phyloP scores from a whole-genome alignment of 2,329 filamentous ascomycete species.

The Apiospora rasikravindrae region DNA sequence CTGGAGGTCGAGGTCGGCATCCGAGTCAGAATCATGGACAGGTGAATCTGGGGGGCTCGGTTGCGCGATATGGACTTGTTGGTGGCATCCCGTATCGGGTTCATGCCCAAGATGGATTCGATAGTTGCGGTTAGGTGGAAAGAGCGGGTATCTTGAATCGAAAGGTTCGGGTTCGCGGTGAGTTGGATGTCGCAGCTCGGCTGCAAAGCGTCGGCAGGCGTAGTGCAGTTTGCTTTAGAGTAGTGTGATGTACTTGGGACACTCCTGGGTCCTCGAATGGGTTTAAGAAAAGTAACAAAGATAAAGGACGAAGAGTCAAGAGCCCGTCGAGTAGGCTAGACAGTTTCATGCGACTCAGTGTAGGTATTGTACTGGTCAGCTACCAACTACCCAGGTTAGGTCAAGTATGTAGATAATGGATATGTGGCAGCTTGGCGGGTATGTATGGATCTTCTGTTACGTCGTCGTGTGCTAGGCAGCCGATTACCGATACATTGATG shows the following conservation, averaged over 20 bases:
- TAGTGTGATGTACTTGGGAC: constrained; percentile 2
- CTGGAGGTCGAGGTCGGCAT: constrained; percentile 77
- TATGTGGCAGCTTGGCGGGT: constrained; percentile 7
- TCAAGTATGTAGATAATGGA: neutral
- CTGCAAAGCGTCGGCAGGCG: neutral
- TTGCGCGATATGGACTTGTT: constrained; percentile 55
- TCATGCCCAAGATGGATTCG: constrained; percentile 33
- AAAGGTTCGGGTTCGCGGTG: neutral
- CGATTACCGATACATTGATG: constrained; percentile 5
- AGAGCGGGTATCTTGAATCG: neutral
- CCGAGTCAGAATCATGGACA: constrained; percentile 75
- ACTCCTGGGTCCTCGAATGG: neutral
- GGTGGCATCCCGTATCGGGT: constrained; percentile 59
- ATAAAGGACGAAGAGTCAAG: neutral
- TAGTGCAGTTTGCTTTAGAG: neutral
- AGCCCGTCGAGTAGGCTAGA: constrained; percentile 3
- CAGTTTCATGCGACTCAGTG: neutral
- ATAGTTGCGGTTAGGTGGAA: neutral
- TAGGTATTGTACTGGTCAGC: too few relatives aligned
- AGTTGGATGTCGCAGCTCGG: constrained; percentile 3
- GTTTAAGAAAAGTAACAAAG: neutral
- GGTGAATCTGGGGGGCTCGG: constrained; percentile 69
- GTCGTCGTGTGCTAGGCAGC: constrained; percentile 12
- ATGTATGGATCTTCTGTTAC: neutral
- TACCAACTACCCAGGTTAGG: neutral